Base-by-base conservation (phyloP, 768 basidiomycete species). In the Panaeolus cyanescens region DNA sequence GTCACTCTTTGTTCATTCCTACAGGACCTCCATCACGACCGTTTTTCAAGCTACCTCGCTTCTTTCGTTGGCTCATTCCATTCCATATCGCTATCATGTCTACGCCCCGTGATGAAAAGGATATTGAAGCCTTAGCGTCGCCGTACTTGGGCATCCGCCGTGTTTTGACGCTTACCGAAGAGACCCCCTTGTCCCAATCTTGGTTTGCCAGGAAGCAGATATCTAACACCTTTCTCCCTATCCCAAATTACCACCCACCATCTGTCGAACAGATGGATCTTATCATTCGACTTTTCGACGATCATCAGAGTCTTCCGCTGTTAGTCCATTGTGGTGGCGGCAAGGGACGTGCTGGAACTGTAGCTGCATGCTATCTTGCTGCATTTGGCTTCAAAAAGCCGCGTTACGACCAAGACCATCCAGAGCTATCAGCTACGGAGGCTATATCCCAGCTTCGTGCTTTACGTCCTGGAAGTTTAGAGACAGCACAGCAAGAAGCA, bases 321-420 rank as follows among this genome's bases (percentile, higher is more conserved):
- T 71, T 88, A 13, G 73, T 88, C 2, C 86, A 88, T 62, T 88
- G 86, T 65, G 86, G 84, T 4, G 86, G 85, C 5, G 87, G 86
- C 2, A 86, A 85, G 62, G 86, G 86, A 0, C 79, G 85, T 9
- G 85, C 86, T 22, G 86, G 87, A 15, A 86, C 84, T 1, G 83
- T 87, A 0, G 80, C 83, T 5, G 87, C 86, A 0, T 86, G 85
- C 62, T 86, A 85, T 63, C 73, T 89, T 53, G 79, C 79, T 28
- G 85, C 85, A 0, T 85, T 78, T 66, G 85, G 86, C 1, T 87
- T 86, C 70, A 68, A 70, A 13, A 74, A 70, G 32, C 80, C 82
- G n/a, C 65, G 69, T n/a, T 63, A 67, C n/a, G 54, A 68, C 28
- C 78, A 77, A 63, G 74, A 73, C 6, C 80, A 82, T 50, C 86